These are phyloP conservation scores for Elsinoe batatas DNA, from an alignment of 2,329 filamentous ascomycete species.

Conservation along the genomic window DNA sequence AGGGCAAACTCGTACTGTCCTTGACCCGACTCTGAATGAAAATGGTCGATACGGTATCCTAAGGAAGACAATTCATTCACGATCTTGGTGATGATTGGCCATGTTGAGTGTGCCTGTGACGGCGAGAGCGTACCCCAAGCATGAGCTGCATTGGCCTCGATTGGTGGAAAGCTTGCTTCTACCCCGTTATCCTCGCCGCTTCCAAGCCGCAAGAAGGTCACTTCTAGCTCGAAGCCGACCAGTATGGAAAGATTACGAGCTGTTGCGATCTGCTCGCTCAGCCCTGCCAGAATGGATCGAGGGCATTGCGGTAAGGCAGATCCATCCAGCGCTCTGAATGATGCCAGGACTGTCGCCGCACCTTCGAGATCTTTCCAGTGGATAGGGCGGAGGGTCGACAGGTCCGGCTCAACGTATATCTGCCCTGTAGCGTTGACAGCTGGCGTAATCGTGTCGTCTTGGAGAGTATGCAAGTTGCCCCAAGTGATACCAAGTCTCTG, in stretches of 20 bases:
- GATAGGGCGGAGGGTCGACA: slow-evolving; percentile 48
- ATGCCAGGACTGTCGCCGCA: slow-evolving; percentile 57
- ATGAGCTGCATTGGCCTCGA: slow-evolving; percentile 48
- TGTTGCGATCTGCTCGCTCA: slow-evolving; percentile 43
- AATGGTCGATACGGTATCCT: slow-evolving; percentile 59
- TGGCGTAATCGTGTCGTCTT: slow-evolving; percentile 51
- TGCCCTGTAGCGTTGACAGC: slow-evolving; percentile 51
- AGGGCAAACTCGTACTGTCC: slow-evolving; percentile 74
- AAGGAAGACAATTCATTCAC: slow-evolving; percentile 49
- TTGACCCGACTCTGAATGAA: slow-evolving; percentile 62
- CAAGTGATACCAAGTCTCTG: slow-evolving; percentile 50
- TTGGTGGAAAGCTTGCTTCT: slow-evolving; percentile 29
- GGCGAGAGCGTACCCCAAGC: slow-evolving; percentile 60
- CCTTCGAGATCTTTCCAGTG: slow-evolving; percentile 36
- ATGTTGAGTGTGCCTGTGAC: slow-evolving; percentile 48
- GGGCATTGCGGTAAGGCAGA: slow-evolving; percentile 51
- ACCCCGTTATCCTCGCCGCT: background rate
- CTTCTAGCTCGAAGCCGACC: slow-evolving; percentile 74
- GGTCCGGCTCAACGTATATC: slow-evolving; percentile 57
- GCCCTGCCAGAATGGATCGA: slow-evolving; percentile 33
- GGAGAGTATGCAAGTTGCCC: slow-evolving; percentile 56
- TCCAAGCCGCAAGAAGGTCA: slow-evolving; percentile 54
- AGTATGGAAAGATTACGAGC: slow-evolving; percentile 49
- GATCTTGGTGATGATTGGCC: slow-evolving; percentile 56
- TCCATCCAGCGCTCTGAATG: slow-evolving; percentile 52